phyloP scores from a whole-genome alignment of 2,329 filamentous ascomycete genomes.

The Fusarium sp. region DNA sequence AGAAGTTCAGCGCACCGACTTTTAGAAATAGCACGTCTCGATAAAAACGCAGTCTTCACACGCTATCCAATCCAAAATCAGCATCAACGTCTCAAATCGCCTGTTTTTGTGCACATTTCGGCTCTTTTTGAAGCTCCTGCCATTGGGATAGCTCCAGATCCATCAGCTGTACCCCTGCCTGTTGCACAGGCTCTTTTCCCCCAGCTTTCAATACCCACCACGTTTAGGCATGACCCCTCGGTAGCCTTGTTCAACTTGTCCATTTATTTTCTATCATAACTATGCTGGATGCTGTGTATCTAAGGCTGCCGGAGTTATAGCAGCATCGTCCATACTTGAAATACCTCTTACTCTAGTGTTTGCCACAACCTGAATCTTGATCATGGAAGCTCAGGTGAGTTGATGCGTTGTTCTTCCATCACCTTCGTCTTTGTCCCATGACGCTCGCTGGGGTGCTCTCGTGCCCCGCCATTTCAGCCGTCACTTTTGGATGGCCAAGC shows the following conservation, averaged over 20 bases:
- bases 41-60: slow-evolving; percentile 53
- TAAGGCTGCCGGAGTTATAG: slow-evolving; percentile 59
- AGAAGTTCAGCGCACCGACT: slow-evolving; percentile 55
- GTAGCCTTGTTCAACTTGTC: slow-evolving; percentile 54
- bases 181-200: slow-evolving; percentile 25
- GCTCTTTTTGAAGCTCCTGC: background rate
- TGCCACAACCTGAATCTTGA: slow-evolving; percentile 44
- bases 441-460: slow-evolving; percentile 38
- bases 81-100: slow-evolving; percentile 20
- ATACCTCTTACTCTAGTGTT: slow-evolving; percentile 3
- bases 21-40: slow-evolving; percentile 51
- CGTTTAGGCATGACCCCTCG: slow-evolving; percentile 55
- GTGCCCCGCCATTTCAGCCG: slow-evolving; percentile 47
- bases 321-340: slow-evolving; percentile 50
- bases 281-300: slow-evolving; percentile 57
- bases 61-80: slow-evolving; percentile 35
- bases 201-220: slow-evolving; percentile 33
- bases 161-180: slow-evolving; percentile 23
- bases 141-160: slow-evolving; percentile 16
- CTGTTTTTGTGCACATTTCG: slow-evolving; percentile 5
- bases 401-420: slow-evolving; percentile 22
- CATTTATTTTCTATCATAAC: slow-evolving; percentile 47
- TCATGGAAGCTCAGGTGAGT: slow-evolving; percentile 63
- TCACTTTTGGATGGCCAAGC: slow-evolving; percentile 36
- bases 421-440: slow-evolving; percentile 38